Evolutionary conservation across 768 basidiomycete genomes (phyloP), one percentile per base, ranked within the genome.

Genomic region (Saitozyma podzolica): DNA sequence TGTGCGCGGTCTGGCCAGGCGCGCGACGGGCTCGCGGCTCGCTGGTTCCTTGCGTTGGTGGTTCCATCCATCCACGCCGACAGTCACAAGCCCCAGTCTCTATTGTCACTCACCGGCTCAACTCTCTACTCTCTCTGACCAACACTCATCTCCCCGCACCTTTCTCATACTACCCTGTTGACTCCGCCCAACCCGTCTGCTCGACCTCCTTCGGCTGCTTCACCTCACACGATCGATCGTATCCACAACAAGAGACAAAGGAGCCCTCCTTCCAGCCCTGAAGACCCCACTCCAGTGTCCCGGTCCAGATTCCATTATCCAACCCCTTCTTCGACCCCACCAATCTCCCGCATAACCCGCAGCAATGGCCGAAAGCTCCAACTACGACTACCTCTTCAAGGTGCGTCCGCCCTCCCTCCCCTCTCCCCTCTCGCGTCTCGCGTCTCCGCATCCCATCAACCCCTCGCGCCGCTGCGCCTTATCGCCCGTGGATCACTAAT

Each of bases 311-410:
- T 49, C 42, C 50, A 43, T 14, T 14, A 37, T 40, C 41, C 29
- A 10, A 19, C 17, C 37, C 61, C 17, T 50, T 40, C 29, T 10
- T 7, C 14, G 8, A 29, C 20, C n/a, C 41, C 6, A 48, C 8
- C 37, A 29, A 8, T 20, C 39, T 17, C 42, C 17, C 14, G 49
- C 50, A 52, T 37, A 9, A 8, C 20, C 40, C 53, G 43, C 13
- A 65, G 76, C 20, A 40, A 96, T 96, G 93, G 80, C 91, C 61
- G 93, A 95, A 84, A 88, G 87, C 72, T 90, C 88, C 83, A 93
- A 92, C 85, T 98, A 96, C 83, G 95, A 97, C 80, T 98, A 89
- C 84, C 88, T 99, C 71, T 97, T 98, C 88, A 97, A 99, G 86
- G 95, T 94, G 56, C 40, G 82, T 45, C 17, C 40, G 82, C 42